phyloP scores from a whole-genome alignment of 768 basidiomycete genomes.

The Tricholoma sp. region DNA sequence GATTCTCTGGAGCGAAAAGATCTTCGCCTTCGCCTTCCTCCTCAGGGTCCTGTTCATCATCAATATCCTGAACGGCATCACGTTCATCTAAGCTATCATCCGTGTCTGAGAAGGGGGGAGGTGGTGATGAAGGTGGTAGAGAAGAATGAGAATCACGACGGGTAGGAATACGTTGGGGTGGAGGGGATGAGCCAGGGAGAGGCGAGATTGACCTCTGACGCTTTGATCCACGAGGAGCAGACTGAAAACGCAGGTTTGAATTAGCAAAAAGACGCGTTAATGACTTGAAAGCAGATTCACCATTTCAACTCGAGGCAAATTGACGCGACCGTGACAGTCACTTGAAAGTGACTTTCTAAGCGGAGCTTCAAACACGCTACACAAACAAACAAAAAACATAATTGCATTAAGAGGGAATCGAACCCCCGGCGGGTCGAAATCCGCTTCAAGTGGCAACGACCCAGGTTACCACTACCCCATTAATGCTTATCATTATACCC shows the following conservation, averaged over 20 bases:
- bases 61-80: conserved; percentile 60
- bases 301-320: conserved; percentile 27
- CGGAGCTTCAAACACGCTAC: background rate
- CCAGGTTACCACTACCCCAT: conserved; percentile 6
- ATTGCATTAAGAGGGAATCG: conserved; percentile 79
- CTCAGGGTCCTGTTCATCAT: conserved; percentile 42
- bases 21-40: conserved; percentile 85
- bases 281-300: conserved; percentile 21
- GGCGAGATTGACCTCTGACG: conserved; percentile 58
- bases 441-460: background rate
- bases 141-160: conserved; percentile 63
- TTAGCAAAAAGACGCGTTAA: background rate
- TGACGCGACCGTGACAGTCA: background rate
- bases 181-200: conserved; percentile 44
- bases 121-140: conserved; percentile 82
- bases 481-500: background rate
- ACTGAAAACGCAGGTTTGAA: conserved; percentile 21
- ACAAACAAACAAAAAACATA: background rate
- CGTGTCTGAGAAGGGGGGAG: conserved; percentile 79
- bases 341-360: background rate
- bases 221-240: conserved; percentile 53
- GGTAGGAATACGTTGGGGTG: conserved; percentile 32
- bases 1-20: conserved; percentile 69
- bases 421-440: conserved; percentile 78
- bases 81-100: conserved; percentile 75